Percentiles rank a stretch among this genome's conserved stretches.
These are phyloP conservation scores for Lachnellula subtilissima DNA, from an alignment of 2,329 filamentous ascomycete genomes.

Conservation along the genomic window DNA sequence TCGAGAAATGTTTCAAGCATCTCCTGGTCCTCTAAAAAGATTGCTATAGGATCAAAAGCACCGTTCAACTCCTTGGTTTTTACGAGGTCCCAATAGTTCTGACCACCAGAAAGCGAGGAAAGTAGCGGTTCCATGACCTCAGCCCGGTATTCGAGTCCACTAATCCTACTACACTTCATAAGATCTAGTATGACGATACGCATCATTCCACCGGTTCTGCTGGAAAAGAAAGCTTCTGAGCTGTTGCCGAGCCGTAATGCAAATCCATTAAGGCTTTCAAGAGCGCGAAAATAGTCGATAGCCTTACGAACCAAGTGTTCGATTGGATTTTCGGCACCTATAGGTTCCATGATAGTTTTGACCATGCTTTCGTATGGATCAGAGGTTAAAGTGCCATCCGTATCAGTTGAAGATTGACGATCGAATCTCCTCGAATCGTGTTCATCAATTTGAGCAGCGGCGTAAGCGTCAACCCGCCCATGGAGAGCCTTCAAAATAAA, in stretches of 20 bases:
- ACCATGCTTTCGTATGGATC: constrained; percentile 40
- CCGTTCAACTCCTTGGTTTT: constrained; percentile 17
- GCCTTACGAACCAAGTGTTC: constrained; percentile 42
- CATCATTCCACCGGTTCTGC: constrained; percentile 34
- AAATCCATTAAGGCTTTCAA: constrained; percentile 42
- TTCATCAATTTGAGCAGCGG: constrained; percentile 10
- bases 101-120: constrained; percentile 25
- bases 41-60: constrained; percentile 35
- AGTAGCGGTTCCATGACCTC: constrained; percentile 32
- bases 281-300: constrained; percentile 42
- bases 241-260: constrained; percentile 38
- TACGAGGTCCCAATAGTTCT: constrained; percentile 30
- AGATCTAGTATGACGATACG: constrained; percentile 32
- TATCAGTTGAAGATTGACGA: constrained; percentile 6
- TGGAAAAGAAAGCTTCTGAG: constrained; percentile 35
- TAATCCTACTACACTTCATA: constrained; percentile 24
- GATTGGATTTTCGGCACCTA: constrained; percentile 37
- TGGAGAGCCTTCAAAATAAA: constrained; percentile 65
- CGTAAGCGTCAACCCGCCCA: constrained; percentile 49
- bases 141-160: constrained; percentile 31
- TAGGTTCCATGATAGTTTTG: constrained; percentile 34
- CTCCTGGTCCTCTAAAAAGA: constrained; percentile 46
- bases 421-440: constrained; percentile 33
- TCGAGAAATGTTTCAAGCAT: constrained; percentile 43
- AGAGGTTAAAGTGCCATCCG: constrained; percentile 4